phyloP scores from a whole-genome alignment of 116 monocot genomes.

The Dioscorea cayenensis region DNA sequence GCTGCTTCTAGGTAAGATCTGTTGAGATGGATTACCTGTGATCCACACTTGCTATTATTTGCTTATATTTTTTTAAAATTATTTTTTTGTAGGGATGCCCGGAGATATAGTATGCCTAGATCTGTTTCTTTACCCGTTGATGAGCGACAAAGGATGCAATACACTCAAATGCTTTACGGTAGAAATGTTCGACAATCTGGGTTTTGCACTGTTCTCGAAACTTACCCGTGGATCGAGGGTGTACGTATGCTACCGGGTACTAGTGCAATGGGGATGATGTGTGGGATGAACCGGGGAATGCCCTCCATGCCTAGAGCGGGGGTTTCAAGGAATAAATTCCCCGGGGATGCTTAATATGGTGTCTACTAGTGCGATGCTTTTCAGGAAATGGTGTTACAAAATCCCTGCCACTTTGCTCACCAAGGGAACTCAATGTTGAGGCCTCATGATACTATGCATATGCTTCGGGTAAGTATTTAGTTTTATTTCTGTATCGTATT shows the following conservation, averaged over 20 bases:
- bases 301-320: slow-evolving; percentile 38
- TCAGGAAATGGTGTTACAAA: slow-evolving; percentile 42
- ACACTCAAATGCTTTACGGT: slow-evolving; percentile 56
- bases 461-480: slow-evolving; percentile 51
- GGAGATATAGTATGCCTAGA: slow-evolving; percentile 53
- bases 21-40: neutral
- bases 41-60: neutral
- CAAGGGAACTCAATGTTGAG: slow-evolving; percentile 59
- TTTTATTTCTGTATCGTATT: neutral
- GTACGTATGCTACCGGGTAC: slow-evolving; percentile 54
- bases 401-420: slow-evolving; percentile 26
- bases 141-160: slow-evolving; percentile 73
- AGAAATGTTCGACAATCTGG: slow-evolving; percentile 59
- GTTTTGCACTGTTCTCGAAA: slow-evolving; percentile 34
- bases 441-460: slow-evolving; percentile 64
- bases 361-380: slow-evolving; percentile 49
- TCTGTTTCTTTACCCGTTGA: slow-evolving; percentile 57
- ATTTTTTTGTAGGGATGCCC: slow-evolving; percentile 51
- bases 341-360: slow-evolving; percentile 63
- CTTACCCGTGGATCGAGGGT: slow-evolving; percentile 51
- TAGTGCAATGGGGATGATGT: slow-evolving; percentile 71
- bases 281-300: slow-evolving; percentile 51
- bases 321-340: slow-evolving; percentile 59
- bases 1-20: slow-evolving; percentile 53
- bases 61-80: neutral